A percentile compares a stretch with the other conserved stretches of the same genome.
These are phyloP conservation scores for Przewalskia tangutica DNA, from an alignment of 257 asterid genomes.

Conservation along the genomic window DNA sequence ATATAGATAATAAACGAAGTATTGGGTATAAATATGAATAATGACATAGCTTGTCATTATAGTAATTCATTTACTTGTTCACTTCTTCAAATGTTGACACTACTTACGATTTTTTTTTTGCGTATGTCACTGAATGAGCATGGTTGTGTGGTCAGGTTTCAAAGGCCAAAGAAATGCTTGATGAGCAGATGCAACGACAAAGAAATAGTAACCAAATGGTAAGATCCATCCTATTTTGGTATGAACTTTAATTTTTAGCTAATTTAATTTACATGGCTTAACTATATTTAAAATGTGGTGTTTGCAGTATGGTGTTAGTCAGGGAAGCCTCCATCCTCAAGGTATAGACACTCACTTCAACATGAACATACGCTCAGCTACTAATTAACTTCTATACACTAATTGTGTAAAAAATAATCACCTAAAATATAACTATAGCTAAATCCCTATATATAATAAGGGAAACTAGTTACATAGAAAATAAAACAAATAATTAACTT, in stretches of 20 bases:
- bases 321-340: slow-evolving; percentile 5
- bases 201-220: background rate
- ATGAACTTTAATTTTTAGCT: background rate
- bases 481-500: too few relatives aligned
- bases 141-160: background rate
- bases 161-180: background rate
- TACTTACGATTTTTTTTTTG: too few relatives aligned
- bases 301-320: slow-evolving; percentile 8
- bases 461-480: too few relatives aligned
- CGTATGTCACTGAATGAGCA: too few relatives aligned
- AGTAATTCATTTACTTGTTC: too few relatives aligned
- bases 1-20: too few relatives aligned
- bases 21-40: too few relatives aligned
- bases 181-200: background rate
- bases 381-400: background rate
- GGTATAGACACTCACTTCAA: background rate
- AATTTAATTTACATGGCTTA: background rate
- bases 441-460: too few relatives aligned
- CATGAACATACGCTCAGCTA: background rate
- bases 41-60: too few relatives aligned
- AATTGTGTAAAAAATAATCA: too few relatives aligned
- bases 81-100: too few relatives aligned
- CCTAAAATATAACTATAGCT: too few relatives aligned
- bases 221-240: background rate
- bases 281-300: background rate